Evolutionary conservation across 441 rosid genomes (phyloP), one percentile per base, ranked within the genome.

Genomic region (Erodium trifolium): DNA sequence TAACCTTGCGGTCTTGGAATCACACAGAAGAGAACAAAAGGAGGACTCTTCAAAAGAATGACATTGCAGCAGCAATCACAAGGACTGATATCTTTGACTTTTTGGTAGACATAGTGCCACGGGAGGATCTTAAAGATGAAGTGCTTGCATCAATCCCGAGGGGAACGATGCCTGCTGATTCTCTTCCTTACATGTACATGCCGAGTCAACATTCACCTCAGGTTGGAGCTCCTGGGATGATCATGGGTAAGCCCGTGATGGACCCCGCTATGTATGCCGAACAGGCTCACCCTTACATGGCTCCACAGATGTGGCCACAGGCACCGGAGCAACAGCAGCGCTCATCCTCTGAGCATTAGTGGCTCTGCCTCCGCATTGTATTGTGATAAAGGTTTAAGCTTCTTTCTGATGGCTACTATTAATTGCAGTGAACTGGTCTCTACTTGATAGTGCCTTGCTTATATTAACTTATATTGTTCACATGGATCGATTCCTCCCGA

Each of bases 21-120:
- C 93, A 89, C 81, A 86, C 96, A 0, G 97, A 89, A 72, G 96
- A 87, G 83, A 91, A 89, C 78, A 91, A 87, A 77, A 80, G 97
- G 77, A 74, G 95, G 82, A 87, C 91, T 1, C 83, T 91, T 11
- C 97, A 91, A 78, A 91, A 87, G 86, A 91, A 86, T 6, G 97
- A 91, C 75, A 88, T 91, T 35, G 93, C 93, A 0, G 93, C 95
- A 11, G 95, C 95, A 31, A 87, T 91, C 63, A 87, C 92, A 11
- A 82, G 90, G 82, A 91, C 97, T 2, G 97, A 88, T 69, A 85
- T 87, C 41, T 91, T 91, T 71, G 97, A 91, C 75, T 91, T 88
- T 70, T 76, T 91, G 66, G 97, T 88, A 62, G 95, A 88, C 67
- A 88, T 88, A 45, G 95, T 88, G 70, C 92, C 94, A 0, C 67